phyloP scores from a whole-genome alignment of 371 early-diverging fungal species.

The Mortierella sp. region DNA sequence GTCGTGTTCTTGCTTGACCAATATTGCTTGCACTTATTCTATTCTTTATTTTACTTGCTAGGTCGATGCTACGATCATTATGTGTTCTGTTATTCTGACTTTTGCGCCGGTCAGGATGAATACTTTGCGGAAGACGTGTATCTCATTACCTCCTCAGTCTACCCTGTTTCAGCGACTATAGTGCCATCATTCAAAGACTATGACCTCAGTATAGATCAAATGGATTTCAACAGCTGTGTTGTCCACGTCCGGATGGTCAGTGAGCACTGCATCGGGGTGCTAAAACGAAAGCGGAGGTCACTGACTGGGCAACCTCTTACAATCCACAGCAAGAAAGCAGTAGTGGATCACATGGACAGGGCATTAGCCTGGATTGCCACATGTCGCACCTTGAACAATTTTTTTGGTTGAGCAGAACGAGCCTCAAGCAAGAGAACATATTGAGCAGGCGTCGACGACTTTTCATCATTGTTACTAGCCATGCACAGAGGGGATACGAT shows the following conservation, averaged over 20 bases:
- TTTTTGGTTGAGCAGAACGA: neutral
- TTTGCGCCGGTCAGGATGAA: neutral
- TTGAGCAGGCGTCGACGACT: neutral
- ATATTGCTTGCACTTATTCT: neutral
- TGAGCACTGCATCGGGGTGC: constrained; percentile 17
- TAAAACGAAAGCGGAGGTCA: constrained; percentile 3
- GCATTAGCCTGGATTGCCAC: neutral
- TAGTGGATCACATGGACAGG: neutral
- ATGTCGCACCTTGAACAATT: neutral
- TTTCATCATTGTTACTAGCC: neutral
- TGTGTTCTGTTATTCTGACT: neutral
- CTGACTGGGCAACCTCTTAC: constrained; percentile 6
- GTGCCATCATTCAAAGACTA: too few species aligned
- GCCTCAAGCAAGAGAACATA: neutral
- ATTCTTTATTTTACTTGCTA: neutral
- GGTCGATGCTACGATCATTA: neutral
- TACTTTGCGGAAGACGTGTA: constrained; percentile 6
- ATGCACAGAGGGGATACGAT: neutral
- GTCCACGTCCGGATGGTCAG: too few species aligned
- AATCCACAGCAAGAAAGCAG: neutral
- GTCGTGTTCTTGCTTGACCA: too few species aligned
- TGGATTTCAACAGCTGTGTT: too few species aligned
- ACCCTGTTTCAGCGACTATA: too few species aligned
- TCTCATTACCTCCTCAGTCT: constrained; percentile 16
- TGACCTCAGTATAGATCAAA: too few species aligned